Evolutionary conservation across 148 eudicot species (phyloP), one percentile per base, ranked within the genome.

Genomic region (Nyssa sinensis): DNA sequence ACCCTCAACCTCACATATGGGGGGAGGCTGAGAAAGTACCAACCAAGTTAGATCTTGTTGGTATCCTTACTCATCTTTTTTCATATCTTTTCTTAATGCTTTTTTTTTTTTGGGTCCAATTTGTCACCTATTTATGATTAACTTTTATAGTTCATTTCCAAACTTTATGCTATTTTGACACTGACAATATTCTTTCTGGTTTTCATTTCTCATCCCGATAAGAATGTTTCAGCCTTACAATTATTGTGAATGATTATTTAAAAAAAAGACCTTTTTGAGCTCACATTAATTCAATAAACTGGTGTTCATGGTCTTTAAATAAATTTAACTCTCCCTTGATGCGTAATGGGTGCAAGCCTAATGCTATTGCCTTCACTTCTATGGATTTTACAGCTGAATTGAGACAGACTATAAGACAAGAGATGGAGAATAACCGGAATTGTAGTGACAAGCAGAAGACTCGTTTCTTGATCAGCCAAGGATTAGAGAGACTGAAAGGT

Each of bases 361-460:
- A 66, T 30, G 41, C 7, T 4, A 9, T 24, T 62, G 64, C 11
- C 1, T 49, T 7, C 21, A 32, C 37, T 73, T 28, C 33, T 39
- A 24, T 71, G 47, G 72, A 59, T 66, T 74, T 58, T 80, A 59
- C 88, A 94, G 95, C 37, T 83, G 98, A 93, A 37, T 75, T 91
- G 84, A 82, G 82, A 77, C 86, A 79, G 29, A 80, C 81, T 16
- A 86, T 94, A 11, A 87, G 98, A 82, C 86, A 87, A 75, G 98
- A 94, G 80, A 84, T 92, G 78, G 98, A 92, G 71, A 84, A 75
- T 51, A 87, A 94, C 72, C 81, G 87, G 75, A 80, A 75, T n/a
- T 94, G 95, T 83, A 76, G 55, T 24, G 98, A 92, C 83, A 94
- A 82, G 77, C 98, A 88, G 82, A 83, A 84, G 87, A 86, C 92